Percentiles rank a stretch among this genome's conserved stretches.
Conservation (phyloP, 2,329 filamentous ascomycete genomes). For the Cladophialophora carrionii region DNA sequence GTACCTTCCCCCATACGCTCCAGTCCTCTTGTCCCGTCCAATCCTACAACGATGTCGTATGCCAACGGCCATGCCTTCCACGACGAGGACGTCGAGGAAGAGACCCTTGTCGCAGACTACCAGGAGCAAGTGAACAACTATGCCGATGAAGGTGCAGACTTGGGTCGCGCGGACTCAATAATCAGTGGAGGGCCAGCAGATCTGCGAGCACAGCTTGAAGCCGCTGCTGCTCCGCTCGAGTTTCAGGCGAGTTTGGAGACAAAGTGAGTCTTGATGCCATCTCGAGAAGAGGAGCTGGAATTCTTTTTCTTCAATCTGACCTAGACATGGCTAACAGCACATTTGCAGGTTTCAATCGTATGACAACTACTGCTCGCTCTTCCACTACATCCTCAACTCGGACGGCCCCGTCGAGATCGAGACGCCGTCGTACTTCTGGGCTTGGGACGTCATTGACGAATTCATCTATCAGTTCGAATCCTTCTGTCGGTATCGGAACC, state of each 20-base stretch:
- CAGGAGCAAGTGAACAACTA: conserved; percentile 95
- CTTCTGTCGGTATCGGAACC: conserved; percentile 95
- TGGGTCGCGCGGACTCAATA: conserved; percentile 70
- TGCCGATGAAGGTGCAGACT: conserved; percentile 75
- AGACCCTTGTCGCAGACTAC: conserved; percentile 93
- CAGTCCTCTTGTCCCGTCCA: neutral
- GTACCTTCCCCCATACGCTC: neutral
- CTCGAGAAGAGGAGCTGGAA: neutral
- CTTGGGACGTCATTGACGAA: conserved; percentile 99
- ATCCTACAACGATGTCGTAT: conserved; percentile 48
- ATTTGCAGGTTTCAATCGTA: conserved; percentile 64
- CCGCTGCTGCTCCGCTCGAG: conserved; percentile 91
- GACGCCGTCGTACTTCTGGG: conserved; percentile 97
- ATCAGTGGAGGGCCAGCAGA: conserved; percentile 76
- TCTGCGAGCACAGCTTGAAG: conserved; percentile 86
- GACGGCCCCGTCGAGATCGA: conserved; percentile 98
- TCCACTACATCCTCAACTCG: conserved; percentile 99
- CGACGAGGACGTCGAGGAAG: conserved; percentile 94
- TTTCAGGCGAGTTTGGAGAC: conserved; percentile 94
- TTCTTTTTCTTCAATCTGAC: no score
- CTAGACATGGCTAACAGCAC: neutral
- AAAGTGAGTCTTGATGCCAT: conserved; percentile 72
- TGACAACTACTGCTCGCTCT: conserved; percentile 98
- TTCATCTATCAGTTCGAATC: conserved; percentile 99
- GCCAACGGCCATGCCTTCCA: conserved; percentile 41